Conservation (phyloP, 768 basidiomycete genomes). For the Leccinum pellstonianum region DNA sequence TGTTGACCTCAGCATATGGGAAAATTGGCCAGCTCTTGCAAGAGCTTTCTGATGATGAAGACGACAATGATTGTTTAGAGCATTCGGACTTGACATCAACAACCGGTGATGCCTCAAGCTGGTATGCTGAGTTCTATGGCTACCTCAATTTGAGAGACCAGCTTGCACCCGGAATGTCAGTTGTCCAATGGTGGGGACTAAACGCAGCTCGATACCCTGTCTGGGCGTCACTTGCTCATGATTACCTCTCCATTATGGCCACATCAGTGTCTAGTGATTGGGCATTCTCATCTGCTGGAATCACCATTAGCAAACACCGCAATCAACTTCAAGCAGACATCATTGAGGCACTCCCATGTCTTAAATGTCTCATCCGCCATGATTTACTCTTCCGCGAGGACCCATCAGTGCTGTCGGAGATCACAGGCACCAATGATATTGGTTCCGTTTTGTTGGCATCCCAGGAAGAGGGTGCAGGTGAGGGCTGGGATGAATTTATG, state of each 20-base stretch:
- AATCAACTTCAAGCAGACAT: neutral
- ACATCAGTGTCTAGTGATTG: no score
- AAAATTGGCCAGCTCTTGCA: neutral
- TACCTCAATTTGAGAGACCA: neutral
- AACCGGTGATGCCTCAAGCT: neutral
- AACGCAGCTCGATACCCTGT: no score
- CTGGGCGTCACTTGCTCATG: no score
- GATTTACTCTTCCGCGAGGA: neutral
- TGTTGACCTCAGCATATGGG: neutral
- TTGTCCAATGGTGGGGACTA: neutral
- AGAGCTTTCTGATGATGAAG: neutral
- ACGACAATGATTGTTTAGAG: neutral
- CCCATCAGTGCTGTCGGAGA: neutral
- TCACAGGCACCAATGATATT: neutral
- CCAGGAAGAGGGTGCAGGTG: neutral
- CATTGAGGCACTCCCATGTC: neutral
- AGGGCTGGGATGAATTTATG: neutral
- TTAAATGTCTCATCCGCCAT: neutral
- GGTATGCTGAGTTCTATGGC: neutral
- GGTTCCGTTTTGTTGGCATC: neutral
- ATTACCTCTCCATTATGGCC: no score
- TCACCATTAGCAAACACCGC: neutral
- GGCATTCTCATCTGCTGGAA: no score
- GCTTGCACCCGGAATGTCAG: neutral
- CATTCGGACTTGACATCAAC: neutral